Evolutionary conservation across 192 early-diverging fungal genomes (phyloP), one percentile per base, ranked within the genome.

Genomic region (Entomortierella chlamydospora): DNA sequence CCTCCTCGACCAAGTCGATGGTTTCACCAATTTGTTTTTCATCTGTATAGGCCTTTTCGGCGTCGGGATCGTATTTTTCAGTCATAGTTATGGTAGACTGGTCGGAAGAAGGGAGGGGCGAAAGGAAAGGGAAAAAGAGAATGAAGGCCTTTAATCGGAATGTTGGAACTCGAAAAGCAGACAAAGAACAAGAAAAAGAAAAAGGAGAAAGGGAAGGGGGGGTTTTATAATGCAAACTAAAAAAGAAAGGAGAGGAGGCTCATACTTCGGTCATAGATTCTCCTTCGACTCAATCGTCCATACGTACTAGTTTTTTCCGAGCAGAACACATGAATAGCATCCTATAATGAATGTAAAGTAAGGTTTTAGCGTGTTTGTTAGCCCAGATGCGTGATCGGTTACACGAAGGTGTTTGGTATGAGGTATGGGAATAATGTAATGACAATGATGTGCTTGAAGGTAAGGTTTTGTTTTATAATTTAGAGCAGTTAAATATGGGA

Each of bases 1-100:
- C 25, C 39, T 66, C 64, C 41, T 66, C 64, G 62, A 15, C 33
- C 52, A 66, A 39, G 23, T 66, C 41, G 41, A 56, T 4, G 18
- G 34, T n/a, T 0, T 56, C 64, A 6, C 8, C 50, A 3, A 28
- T 2, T 17, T 4, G 6, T 41, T 66, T 66, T 33, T 56, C 64
- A 33, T 56, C 26, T 15, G 4, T 28, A n/a, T 45, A 66, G 2
- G 25, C 39, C 64, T 66, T 66, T n/a, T 56, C 34, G 41, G 33
- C 29, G 20, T 56, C 53, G 53, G 22, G 22, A 9, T 66, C 64
- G 22, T 42, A 9, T 30, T 66, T 66, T 13, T 66, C 64, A 17
- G 33, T 11, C 64, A 66, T 66, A n/a, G n/a, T 10, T 10, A 47
- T 52, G 33, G 12, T 12, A 37, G 20, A 17, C 2, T 47, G 12